These are phyloP conservation scores for Wakefieldia striispora DNA, from an alignment of 768 basidiomycete species.

Conservation along the genomic window DNA sequence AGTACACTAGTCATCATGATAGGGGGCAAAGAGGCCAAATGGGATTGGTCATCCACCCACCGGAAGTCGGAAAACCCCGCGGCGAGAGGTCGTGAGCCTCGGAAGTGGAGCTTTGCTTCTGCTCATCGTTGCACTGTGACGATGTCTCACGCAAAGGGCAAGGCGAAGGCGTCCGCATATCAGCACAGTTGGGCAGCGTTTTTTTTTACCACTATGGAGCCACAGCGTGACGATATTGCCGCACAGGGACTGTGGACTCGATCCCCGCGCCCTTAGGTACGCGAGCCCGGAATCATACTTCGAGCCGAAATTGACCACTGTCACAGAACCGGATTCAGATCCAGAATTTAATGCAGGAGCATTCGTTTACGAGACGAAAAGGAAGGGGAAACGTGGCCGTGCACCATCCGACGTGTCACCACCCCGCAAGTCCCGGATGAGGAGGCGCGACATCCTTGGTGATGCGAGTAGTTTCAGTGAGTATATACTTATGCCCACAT, in stretches of 20 bases:
- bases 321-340: conserved; percentile 31
- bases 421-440: conserved; percentile 15
- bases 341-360: conserved; percentile 33
- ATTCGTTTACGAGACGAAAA: conserved; percentile 31
- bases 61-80: too few relatives aligned
- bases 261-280: conserved; percentile 38
- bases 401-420: conserved; percentile 15
- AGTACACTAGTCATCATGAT: too few relatives aligned
- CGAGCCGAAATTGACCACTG: too few relatives aligned
- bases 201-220: background rate
- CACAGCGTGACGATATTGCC: background rate
- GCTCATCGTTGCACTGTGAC: background rate
- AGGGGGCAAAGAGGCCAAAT: too few relatives aligned
- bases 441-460: conserved; percentile 8
- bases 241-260: conserved; percentile 25
- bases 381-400: conserved; percentile 15
- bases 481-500: background rate
- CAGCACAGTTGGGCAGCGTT: conserved; percentile 17
- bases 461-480: conserved; percentile 12
- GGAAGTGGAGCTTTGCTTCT: background rate
- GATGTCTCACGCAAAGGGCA: conserved; percentile 20
- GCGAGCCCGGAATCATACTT: background rate
- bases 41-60: too few relatives aligned
- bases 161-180: conserved; percentile 16
- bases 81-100: too few relatives aligned